Conservation (phyloP, 1,284 basidiomycete species). For the Cutaneotrichosporon cutaneum region DNA sequence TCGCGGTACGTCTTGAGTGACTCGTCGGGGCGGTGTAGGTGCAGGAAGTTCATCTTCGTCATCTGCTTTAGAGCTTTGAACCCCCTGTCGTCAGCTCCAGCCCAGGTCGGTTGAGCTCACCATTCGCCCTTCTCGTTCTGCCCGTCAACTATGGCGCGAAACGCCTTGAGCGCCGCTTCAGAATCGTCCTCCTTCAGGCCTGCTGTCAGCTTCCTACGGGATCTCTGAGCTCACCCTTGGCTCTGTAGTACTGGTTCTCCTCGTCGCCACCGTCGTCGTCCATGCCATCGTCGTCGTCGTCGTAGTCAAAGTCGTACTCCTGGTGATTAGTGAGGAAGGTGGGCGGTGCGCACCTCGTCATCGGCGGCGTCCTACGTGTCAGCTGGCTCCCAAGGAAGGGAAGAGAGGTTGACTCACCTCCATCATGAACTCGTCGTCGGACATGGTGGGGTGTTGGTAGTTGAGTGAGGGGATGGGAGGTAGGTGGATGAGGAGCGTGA, state of each 20-base stretch:
- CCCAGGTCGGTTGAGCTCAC: slow-evolving; percentile 55
- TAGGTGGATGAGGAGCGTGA: too few relatives aligned
- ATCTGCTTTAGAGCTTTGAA: slow-evolving; percentile 99
- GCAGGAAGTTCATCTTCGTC: slow-evolving; percentile 88
- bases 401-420: slow-evolving; percentile 40
- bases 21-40: slow-evolving; percentile 72
- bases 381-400: slow-evolving; percentile 13
- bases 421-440: slow-evolving; percentile 56
- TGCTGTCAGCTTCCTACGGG: slow-evolving; percentile 42
- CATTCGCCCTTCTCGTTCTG: slow-evolving; percentile 92
- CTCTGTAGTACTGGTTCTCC: slow-evolving; percentile 98
- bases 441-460: slow-evolving; percentile 38
- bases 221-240: slow-evolving; percentile 68
- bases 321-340: slow-evolving; percentile 45
- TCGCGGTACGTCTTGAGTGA: slow-evolving; percentile 82
- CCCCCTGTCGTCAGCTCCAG: slow-evolving; percentile 63
- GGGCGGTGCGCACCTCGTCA: slow-evolving; percentile 44
- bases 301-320: slow-evolving; percentile 97
- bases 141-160: slow-evolving; percentile 79
- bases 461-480: neutral
- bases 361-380: slow-evolving; percentile 49
- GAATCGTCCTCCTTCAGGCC: slow-evolving; percentile 90
- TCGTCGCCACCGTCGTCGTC: slow-evolving; percentile 78
- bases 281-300: slow-evolving; percentile 70
- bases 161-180: slow-evolving; percentile 82